Evolutionary conservation across 2,329 filamentous ascomycete genomes (phyloP), one percentile per base, ranked within the genome.

Genomic region (Fusarium humuli): DNA sequence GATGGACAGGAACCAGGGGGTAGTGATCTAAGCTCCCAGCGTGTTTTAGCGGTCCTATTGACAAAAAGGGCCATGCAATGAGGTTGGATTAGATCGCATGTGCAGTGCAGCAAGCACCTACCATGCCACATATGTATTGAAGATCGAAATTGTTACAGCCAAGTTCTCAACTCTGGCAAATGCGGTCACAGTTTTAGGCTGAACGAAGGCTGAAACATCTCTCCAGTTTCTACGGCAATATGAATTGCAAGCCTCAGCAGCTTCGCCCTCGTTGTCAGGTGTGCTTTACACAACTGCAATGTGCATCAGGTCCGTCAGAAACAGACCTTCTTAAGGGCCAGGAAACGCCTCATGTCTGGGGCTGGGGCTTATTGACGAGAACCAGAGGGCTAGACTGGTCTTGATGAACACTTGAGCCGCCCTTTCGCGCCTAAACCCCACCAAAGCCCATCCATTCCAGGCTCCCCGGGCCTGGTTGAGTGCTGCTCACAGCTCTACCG

Each of bases 141-240:
- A 50, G 41, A 65, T 59, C 61, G 23, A 64, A 70, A 67, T 58
- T 58, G 50, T 57, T 18, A 27, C 40, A 56, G 29, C 41, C 45
- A 53, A 22, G 25, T 41, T 46, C 30, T 25, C 32, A 27, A 44
- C 42, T 44, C 16, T 27, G 45, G 58, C 25, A 45, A 50, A 45
- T 14, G 23, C 27, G 48, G 48, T 30, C 40, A 49, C 40, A 13
- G 32, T 42, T 48, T 27, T 37, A 49, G 53, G 29, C 29, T 49
- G 60, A 50, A 69, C 42, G 49, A 42, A 52, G 68, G 56, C 69
- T 71, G 68, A 71, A 72, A 72, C 69, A 22, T 27, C 29, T 60
- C 23, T 44, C 25, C 8, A 70, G 65, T 70, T 71, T 67, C 57
- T 48, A 53, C 29, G 29, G 48, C 44, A 49, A 67, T 57, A 27